Conservation (phyloP, 805 yeast species). For the Zygosaccharomyces gambellarensis region DNA sequence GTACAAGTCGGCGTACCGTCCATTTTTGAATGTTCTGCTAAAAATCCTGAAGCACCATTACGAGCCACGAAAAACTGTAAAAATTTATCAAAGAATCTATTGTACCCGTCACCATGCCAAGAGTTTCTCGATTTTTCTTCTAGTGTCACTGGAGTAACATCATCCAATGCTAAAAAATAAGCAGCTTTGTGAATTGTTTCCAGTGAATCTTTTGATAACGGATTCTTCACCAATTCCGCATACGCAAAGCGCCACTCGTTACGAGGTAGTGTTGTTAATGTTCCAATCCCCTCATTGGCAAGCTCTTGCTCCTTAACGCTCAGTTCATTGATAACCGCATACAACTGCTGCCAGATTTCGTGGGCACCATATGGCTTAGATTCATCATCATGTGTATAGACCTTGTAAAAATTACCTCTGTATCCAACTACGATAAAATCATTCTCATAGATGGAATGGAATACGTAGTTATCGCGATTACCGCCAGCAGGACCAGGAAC, state of each 20-base stretch:
- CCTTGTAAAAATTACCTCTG: conserved; percentile 76
- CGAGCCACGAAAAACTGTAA: conserved; percentile 74
- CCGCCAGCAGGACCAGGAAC: conserved; percentile 49
- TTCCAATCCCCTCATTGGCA: conserved; percentile 54
- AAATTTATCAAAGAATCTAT: conserved; percentile 90
- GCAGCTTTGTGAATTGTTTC: conserved; percentile 71
- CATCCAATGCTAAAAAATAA: conserved; percentile 77
- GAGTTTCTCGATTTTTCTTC: conserved; percentile 78
- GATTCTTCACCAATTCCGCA: conserved; percentile 50
- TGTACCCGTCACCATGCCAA: conserved; percentile 95
- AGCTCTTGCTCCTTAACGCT: conserved; percentile 20
- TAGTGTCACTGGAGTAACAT: conserved; percentile 61
- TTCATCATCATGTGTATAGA: conserved; percentile 49
- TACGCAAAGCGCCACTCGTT: conserved; percentile 71
- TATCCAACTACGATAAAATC: conserved; percentile 67
- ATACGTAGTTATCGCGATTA: conserved; percentile 56
- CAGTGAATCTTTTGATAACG: conserved; percentile 56
- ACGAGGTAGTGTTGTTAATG: conserved; percentile 77
- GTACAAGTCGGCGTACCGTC: conserved; percentile 95
- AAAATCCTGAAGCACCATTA: conserved; percentile 85
- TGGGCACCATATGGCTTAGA: conserved; percentile 40
- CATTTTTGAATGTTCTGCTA: conserved; percentile 97
- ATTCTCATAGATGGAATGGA: conserved; percentile 45
- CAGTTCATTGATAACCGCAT: conserved; percentile 44
- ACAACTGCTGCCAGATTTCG: conserved; percentile 55